Percentiles rank a stretch among this genome's conserved stretches.
phyloP scores from a whole-genome alignment of 1,284 basidiomycete genomes.

The Coniophora puteana region DNA sequence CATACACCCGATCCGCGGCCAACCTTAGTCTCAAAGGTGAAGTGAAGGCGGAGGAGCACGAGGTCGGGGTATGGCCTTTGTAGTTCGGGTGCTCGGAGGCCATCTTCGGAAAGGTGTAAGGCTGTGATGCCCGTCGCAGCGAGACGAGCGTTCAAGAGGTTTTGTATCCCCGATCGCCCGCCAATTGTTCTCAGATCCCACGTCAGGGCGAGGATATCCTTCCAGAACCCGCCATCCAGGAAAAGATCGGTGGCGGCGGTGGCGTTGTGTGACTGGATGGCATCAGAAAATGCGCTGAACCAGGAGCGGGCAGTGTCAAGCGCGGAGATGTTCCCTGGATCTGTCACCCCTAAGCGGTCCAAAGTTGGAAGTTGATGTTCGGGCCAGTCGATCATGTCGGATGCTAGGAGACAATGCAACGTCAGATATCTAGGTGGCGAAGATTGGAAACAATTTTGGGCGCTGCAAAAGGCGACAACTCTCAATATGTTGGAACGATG shows the following conservation, averaged over 20 bases:
- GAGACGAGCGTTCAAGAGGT: conserved; percentile 15
- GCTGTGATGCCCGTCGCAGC: conserved; percentile 26
- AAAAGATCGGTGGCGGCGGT: conserved; percentile 21
- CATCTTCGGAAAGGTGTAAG: conserved; percentile 14
- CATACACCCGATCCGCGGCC: conserved; percentile 20
- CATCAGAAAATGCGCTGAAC: conserved; percentile 27
- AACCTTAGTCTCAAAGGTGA: conserved; percentile 20
- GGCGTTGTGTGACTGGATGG: conserved; percentile 25
- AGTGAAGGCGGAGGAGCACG: conserved; percentile 19
- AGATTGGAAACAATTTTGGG: background rate
- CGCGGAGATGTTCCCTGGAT: conserved; percentile 17
- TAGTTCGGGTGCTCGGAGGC: conserved; percentile 17
- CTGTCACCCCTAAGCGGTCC: conserved; percentile 20
- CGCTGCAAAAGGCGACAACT: background rate
- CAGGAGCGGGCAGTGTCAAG: conserved; percentile 23
- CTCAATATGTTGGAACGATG: too few species aligned
- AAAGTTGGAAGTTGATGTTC: conserved; percentile 26
- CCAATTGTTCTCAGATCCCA: conserved; percentile 26
- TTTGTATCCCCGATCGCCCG: conserved; percentile 19
- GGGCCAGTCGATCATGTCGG: too few species aligned
- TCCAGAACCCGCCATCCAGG: conserved; percentile 27
- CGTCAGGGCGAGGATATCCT: conserved; percentile 21
- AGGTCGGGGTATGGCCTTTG: conserved; percentile 23
- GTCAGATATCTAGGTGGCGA: too few species aligned
- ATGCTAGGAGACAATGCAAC: too few species aligned